A percentile compares a stretch with the other conserved stretches of the same genome.
Conservation (phyloP, 1,139 yeast genomes). For the Pichia sp. region DNA sequence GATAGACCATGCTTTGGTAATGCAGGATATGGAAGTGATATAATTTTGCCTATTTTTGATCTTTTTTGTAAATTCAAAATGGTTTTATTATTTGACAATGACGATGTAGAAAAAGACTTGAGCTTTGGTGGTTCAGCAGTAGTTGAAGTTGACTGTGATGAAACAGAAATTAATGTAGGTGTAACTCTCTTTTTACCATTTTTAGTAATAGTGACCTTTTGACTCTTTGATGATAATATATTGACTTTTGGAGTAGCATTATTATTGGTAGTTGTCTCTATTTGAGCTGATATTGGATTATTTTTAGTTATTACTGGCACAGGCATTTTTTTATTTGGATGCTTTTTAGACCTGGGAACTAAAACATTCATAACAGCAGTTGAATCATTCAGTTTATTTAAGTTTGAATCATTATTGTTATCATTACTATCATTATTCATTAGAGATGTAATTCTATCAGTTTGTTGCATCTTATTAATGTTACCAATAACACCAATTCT, state of each 20-base stretch:
- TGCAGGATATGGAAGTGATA: conserved; percentile 30
- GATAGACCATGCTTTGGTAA: conserved; percentile 45
- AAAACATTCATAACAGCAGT: conserved; percentile 21
- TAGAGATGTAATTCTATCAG: conserved; percentile 34
- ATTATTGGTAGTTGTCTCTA: not conserved
- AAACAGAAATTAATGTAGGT: conserved; percentile 60
- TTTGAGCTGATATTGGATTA: not conserved
- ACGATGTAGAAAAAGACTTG: not conserved
- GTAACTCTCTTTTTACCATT: conserved; percentile 84
- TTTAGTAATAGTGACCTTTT: conserved; percentile 56
- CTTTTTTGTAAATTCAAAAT: conserved; percentile 11
- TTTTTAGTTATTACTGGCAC: conserved; percentile 1
- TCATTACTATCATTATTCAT: conserved; percentile 28
- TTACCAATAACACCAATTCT: conserved; percentile 10
- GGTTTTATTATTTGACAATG: not conserved
- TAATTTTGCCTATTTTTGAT: conserved; percentile 17
- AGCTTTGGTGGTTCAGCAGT: conserved; percentile 3
- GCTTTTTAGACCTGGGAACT: conserved; percentile 27
- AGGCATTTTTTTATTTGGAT: conserved; percentile 26
- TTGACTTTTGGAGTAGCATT: conserved; percentile 14
- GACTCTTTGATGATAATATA: conserved; percentile 27
- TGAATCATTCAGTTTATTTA: not conserved
- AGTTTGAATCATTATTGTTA: not conserved
- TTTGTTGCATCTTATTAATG: not conserved
- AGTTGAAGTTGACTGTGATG: conserved; percentile 21